Evolutionary conservation across 148 eudicot genomes (phyloP).

Genomic region (Cornus florida): DNA sequence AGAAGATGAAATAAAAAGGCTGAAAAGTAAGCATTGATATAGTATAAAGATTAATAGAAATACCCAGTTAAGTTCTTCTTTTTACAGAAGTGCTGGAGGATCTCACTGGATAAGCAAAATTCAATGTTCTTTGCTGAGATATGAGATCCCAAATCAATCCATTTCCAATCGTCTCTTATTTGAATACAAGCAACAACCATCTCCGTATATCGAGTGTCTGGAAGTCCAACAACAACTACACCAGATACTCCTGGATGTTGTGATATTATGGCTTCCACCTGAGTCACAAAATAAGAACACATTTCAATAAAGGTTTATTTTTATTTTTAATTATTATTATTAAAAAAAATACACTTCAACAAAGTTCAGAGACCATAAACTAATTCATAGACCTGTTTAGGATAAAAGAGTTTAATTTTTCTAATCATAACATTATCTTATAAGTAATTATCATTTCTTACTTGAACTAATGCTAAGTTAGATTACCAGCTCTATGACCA

Average conservation of each 20-base stretch:
- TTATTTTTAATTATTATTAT: no score
- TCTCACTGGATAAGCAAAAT: conserved; percentile 38
- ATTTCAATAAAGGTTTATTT: no score
- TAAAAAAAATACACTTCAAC: no score
- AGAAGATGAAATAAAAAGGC: background rate
- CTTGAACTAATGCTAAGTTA: no score
- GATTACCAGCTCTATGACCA: no score
- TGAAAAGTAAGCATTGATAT: background rate
- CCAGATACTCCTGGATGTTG: conserved; percentile 75
- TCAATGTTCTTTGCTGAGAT: conserved; percentile 14
- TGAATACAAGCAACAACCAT: conserved; percentile 71
- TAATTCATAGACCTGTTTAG: no score
- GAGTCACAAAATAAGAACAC: conserved; percentile 16
- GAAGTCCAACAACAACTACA: conserved; percentile 62
- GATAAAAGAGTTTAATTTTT: no score
- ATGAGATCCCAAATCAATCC: conserved; percentile 39
- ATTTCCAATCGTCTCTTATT: conserved; percentile 55
- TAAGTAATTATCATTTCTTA: no score
- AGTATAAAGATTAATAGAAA: background rate
- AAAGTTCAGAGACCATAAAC: no score
- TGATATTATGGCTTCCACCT: conserved; percentile 71
- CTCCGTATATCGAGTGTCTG: conserved; percentile 67
- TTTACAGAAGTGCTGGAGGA: conserved; percentile 59
- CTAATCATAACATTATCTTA: no score
- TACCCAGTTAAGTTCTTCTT: conserved; percentile 63